Percentiles rank a stretch among this genome's conserved stretches.
These are phyloP conservation scores for Phytophthora idaei DNA, from an alignment of 352 stramenopile species.

Conservation along the genomic window DNA sequence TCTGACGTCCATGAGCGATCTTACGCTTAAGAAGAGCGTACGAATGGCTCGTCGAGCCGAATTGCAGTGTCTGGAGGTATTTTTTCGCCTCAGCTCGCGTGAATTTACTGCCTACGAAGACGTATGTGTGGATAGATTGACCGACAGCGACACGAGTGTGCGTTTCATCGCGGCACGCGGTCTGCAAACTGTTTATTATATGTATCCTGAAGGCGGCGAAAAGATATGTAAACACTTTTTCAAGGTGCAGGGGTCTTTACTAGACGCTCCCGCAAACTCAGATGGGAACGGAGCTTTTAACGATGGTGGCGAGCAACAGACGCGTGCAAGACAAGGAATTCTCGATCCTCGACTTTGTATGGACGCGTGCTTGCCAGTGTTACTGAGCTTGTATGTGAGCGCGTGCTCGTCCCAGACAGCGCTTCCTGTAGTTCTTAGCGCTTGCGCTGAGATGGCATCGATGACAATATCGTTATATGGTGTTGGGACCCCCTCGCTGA, in stretches of 20 bases:
- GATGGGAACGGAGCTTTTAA: background rate
- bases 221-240: constrained; percentile 66
- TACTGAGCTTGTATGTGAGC: constrained; percentile 68
- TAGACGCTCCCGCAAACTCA: constrained; percentile 30
- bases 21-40: constrained; percentile 29
- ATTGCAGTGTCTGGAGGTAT: constrained; percentile 63
- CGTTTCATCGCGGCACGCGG: constrained; percentile 49
- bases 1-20: constrained; percentile 28
- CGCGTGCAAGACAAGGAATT: constrained; percentile 3
- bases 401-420: constrained; percentile 65
- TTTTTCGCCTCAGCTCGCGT: constrained; percentile 65
- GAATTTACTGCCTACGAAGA: constrained; percentile 65
- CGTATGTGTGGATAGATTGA: constrained; percentile 44
- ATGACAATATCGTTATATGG: constrained; percentile 45
- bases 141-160: constrained; percentile 63
- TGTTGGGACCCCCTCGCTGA: constrained; percentile 33
- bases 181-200: constrained; percentile 78
- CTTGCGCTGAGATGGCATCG: constrained; percentile 56
- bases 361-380: constrained; percentile 51
- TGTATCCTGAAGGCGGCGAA: constrained; percentile 75
- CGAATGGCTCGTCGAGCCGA: constrained; percentile 43
- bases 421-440: constrained; percentile 54
- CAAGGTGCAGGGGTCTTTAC: constrained; percentile 30
- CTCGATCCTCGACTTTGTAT: constrained; percentile 30
- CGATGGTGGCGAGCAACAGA: constrained; percentile 12